Evolutionary conservation across 1,139 yeast species (phyloP).

Genomic region (Suhomyces bokatorum): DNA sequence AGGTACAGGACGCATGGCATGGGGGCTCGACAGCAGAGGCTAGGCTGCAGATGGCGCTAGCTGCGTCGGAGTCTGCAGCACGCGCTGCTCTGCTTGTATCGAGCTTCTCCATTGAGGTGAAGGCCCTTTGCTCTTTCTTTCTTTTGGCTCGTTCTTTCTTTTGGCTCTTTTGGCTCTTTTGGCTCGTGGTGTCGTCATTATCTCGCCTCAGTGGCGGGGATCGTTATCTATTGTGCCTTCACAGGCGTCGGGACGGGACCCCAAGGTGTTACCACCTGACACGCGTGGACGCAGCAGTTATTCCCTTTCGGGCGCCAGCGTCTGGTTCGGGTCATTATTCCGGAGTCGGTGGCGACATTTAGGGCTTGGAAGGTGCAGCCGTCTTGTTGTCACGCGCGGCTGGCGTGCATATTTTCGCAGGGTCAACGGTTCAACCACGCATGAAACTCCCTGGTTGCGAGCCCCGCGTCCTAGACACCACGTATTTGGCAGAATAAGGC

Average conservation of each 20-base stretch:
- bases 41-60: too few species aligned
- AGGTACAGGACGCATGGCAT: too few species aligned
- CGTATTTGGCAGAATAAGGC: background rate
- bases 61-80: too few species aligned
- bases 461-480: background rate
- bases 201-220: background rate
- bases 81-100: too few species aligned
- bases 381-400: slow-evolving; percentile 9
- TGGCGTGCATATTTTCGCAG: slow-evolving; percentile 5
- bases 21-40: background rate
- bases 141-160: too few species aligned
- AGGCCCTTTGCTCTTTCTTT: too few species aligned
- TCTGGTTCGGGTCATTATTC: background rate
- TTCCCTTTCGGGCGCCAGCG: background rate
- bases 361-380: background rate
- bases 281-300: background rate
- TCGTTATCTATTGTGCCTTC: slow-evolving; percentile 4
- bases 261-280: background rate
- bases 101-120: too few species aligned
- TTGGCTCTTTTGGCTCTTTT: too few species aligned
- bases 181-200: too few species aligned
- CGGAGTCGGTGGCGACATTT: background rate
- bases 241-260: too few species aligned
- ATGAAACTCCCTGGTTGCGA: slow-evolving; percentile 1
- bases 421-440: slow-evolving; percentile 9